Conservation (phyloP, 495 filamentous ascomycete genomes). For the Geopyxis carbonaria region DNA sequence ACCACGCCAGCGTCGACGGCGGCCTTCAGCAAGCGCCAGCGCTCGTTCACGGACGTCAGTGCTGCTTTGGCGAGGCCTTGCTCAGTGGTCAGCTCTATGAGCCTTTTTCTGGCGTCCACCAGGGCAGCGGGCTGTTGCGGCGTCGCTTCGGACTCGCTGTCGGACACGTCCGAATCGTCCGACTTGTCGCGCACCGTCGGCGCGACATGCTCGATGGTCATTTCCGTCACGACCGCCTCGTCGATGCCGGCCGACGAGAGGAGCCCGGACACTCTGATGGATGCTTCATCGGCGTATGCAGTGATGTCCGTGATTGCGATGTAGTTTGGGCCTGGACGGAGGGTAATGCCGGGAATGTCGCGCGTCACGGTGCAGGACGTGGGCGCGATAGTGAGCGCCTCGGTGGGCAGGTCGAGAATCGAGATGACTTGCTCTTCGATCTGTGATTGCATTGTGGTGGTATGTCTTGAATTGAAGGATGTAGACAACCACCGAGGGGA, state of each 20-base stretch:
- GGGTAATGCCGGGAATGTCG: conserved; percentile 37
- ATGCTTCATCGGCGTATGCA: conserved; percentile 41
- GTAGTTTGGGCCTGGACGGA: conserved; percentile 20
- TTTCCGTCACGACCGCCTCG: conserved; percentile 34
- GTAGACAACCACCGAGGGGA: not conserved
- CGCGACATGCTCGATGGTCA: conserved; percentile 44
- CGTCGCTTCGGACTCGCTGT: conserved; percentile 24
- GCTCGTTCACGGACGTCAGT: conserved; percentile 25
- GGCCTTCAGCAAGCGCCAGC: conserved; percentile 6
- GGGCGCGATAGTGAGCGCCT: conserved; percentile 44
- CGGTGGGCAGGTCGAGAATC: conserved; percentile 43
- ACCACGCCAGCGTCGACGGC: not conserved
- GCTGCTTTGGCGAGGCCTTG: conserved; percentile 23
- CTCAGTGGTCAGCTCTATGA: conserved; percentile 18
- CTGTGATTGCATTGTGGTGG: conserved; percentile 26
- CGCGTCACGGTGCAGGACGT: conserved; percentile 34
- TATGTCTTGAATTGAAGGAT: not conserved
- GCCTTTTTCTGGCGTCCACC: conserved; percentile 12
- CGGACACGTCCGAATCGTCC: conserved; percentile 28
- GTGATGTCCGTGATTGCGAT: conserved; percentile 29
- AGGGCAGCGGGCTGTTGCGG: conserved; percentile 10
- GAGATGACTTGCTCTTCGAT: too few species aligned
- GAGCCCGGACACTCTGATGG: conserved; percentile 53
- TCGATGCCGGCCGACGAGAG: conserved; percentile 41
- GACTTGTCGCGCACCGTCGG: conserved; percentile 38